Evolutionary conservation across 371 early-diverging fungal genomes (phyloP).

Genomic region (Coemansia sp.): DNA sequence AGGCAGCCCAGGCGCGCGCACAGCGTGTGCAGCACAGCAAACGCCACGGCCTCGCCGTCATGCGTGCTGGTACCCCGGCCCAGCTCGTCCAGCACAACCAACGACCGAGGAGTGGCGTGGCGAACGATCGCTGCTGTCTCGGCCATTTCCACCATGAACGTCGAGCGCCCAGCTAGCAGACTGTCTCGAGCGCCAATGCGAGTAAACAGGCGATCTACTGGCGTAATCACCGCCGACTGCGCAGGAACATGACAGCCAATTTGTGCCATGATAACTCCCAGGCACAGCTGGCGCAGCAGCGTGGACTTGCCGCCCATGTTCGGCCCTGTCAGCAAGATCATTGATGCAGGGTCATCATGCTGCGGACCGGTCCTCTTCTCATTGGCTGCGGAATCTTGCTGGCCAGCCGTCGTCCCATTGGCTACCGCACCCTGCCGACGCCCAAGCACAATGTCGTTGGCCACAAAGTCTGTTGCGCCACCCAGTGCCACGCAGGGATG

Average conservation of each 20-base stretch:
- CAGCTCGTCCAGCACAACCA: conserved; percentile 99
- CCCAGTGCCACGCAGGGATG: conserved; percentile 76
- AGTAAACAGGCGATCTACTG: conserved; percentile 96
- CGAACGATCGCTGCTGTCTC: conserved; percentile 95
- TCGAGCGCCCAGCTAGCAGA: conserved; percentile 95
- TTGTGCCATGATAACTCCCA: conserved; percentile 98
- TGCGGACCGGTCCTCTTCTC: no score
- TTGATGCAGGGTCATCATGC: conserved; percentile 55
- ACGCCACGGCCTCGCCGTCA: conserved; percentile 98
- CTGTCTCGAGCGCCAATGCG: conserved; percentile 98
- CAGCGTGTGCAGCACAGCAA: conserved; percentile 86
- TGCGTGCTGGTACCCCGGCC: conserved; percentile 98
- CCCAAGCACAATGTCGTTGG: conserved; percentile 74
- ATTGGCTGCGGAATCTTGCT: no score
- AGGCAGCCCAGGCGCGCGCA: conserved; percentile 82
- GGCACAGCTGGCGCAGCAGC: conserved; percentile 91
- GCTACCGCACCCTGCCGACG: conserved; percentile 2
- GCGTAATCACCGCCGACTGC: conserved; percentile 68
- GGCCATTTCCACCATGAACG: conserved; percentile 98
- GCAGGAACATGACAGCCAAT: conserved; percentile 98
- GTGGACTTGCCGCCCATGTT: conserved; percentile 98
- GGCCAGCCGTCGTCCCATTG: no score
- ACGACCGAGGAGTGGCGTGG: conserved; percentile 88
- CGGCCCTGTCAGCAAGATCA: conserved; percentile 98
- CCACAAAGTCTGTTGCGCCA: conserved; percentile 74